Conservation (phyloP, 2,329 filamentous ascomycete genomes). For the Bertia moriformis region DNA sequence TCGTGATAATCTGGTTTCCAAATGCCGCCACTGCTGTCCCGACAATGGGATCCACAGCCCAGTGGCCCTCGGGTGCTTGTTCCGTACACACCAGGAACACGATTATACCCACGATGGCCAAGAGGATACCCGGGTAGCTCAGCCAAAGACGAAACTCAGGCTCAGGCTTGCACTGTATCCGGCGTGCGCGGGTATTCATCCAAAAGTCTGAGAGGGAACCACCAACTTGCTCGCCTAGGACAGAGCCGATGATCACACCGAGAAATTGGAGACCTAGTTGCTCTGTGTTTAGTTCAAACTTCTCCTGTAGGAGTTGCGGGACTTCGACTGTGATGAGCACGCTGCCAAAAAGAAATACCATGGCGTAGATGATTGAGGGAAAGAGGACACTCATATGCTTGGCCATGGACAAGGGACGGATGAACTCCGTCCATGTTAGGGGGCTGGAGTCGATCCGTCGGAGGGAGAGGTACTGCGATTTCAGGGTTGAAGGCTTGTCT, state of each 20-base stretch:
- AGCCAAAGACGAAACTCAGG: constrained; percentile 43
- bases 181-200: constrained; percentile 25
- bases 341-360: constrained; percentile 38
- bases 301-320: constrained; percentile 37
- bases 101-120: constrained; percentile 33
- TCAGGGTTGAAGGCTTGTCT: constrained; percentile 21
- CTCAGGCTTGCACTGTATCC: constrained; percentile 13
- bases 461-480: constrained; percentile 25
- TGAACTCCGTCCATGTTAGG: constrained; percentile 30
- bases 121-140: constrained; percentile 32
- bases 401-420: constrained; percentile 28
- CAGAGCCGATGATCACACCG: constrained; percentile 36
- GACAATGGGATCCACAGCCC: constrained; percentile 40
- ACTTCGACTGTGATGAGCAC: constrained; percentile 42
- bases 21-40: constrained; percentile 33
- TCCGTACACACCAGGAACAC: constrained; percentile 36
- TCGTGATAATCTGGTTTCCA: constrained; percentile 47
- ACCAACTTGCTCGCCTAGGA: constrained; percentile 43
- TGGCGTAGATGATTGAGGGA: constrained; percentile 34
- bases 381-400: constrained; percentile 30
- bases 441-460: constrained; percentile 35
- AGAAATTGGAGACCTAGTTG: constrained; percentile 43
- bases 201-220: constrained; percentile 35
- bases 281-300: constrained; percentile 40
- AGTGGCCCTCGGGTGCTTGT: constrained; percentile 23